Conservation (phyloP, 2,329 filamentous ascomycete species). For the Laburnicola sp. region DNA sequence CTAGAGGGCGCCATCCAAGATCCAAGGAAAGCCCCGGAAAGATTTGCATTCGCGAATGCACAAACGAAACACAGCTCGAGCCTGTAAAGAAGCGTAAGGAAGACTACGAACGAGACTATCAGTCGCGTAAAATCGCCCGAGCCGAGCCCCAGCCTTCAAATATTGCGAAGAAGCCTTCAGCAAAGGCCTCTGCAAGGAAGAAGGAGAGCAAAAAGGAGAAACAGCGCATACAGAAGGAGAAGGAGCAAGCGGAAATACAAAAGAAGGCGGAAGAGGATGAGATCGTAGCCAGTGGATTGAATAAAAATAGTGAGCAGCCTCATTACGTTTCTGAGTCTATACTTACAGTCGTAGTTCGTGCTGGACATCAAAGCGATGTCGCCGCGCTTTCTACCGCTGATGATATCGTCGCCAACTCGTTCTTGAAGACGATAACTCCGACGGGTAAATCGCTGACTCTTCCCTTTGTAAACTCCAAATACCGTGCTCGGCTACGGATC, state of each 20-base stretch:
- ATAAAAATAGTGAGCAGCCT: slow-evolving; percentile 12
- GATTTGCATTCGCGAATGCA: slow-evolving; percentile 61
- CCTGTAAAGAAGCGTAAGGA: slow-evolving; percentile 65
- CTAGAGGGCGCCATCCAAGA: slow-evolving; percentile 77
- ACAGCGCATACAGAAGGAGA: slow-evolving; percentile 39
- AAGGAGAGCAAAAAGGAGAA: slow-evolving; percentile 43
- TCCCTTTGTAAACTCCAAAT: slow-evolving; percentile 75
- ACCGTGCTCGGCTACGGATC: slow-evolving; percentile 71
- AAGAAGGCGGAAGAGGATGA: slow-evolving; percentile 16
- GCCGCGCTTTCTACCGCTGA: slow-evolving; percentile 33
- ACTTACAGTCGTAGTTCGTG: slow-evolving; percentile 50
- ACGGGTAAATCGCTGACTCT: slow-evolving; percentile 52
- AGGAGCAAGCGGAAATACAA: slow-evolving; percentile 32
- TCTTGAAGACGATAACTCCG: slow-evolving; percentile 41
- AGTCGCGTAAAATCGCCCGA: slow-evolving; percentile 4
- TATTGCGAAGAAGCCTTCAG: slow-evolving; percentile 24
- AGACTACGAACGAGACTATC: slow-evolving; percentile 57
- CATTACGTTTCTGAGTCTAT: background rate
- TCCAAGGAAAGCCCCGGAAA: slow-evolving; percentile 52
- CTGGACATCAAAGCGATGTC: slow-evolving; percentile 45
- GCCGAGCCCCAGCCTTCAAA: slow-evolving; percentile 9
- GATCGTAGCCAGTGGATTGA: slow-evolving; percentile 25
- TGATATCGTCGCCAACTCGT: slow-evolving; percentile 55
- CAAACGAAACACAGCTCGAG: slow-evolving; percentile 51
- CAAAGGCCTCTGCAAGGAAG: slow-evolving; percentile 37